Evolutionary conservation across 2,329 filamentous ascomycete genomes (phyloP).

Genomic region (Alternaria triticimaculans): DNA sequence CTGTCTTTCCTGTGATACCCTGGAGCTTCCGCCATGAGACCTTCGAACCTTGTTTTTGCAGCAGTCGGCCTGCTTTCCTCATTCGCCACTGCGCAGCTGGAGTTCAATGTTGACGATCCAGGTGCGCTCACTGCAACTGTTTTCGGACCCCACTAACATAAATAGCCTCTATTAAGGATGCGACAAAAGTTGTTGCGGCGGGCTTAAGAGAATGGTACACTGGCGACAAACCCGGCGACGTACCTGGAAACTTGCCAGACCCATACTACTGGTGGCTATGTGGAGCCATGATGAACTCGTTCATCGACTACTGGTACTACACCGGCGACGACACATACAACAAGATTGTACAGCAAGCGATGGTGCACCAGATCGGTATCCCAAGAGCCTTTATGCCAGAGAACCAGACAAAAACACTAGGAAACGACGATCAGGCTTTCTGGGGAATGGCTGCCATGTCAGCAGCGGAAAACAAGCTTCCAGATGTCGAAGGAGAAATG

Average conservation of each 20-base stretch:
- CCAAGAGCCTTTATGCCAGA: constrained; percentile 75
- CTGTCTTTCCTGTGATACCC: constrained; percentile 9
- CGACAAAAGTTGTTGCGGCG: constrained; percentile 66
- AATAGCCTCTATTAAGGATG: constrained; percentile 66
- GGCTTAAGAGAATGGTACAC: constrained; percentile 70
- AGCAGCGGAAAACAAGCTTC: constrained; percentile 70
- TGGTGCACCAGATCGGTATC: constrained; percentile 75
- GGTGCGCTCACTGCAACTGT: constrained; percentile 16
- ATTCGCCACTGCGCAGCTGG: constrained; percentile 21
- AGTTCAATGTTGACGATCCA: constrained; percentile 25
- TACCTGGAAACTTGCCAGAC: constrained; percentile 61
- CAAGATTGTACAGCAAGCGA: constrained; percentile 54
- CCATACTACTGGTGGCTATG: constrained; percentile 53
- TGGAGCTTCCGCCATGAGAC: constrained; percentile 26
- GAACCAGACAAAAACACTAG: constrained; percentile 67
- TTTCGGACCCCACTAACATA: constrained; percentile 9
- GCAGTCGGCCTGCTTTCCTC: constrained; percentile 25
- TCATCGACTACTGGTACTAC: constrained; percentile 50
- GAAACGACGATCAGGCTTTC: constrained; percentile 76
- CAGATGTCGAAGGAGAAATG: constrained; percentile 54
- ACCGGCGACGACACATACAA: constrained; percentile 46
- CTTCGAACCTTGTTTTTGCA: constrained; percentile 18
- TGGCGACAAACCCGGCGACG: constrained; percentile 65
- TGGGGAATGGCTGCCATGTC: constrained; percentile 71
- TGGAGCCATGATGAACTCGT: constrained; percentile 46